Percentiles rank a stretch among this genome's conserved stretches.
Conservation (phyloP, 1,139 yeast genomes). For the Magnusiomyces tetraspermus region DNA sequence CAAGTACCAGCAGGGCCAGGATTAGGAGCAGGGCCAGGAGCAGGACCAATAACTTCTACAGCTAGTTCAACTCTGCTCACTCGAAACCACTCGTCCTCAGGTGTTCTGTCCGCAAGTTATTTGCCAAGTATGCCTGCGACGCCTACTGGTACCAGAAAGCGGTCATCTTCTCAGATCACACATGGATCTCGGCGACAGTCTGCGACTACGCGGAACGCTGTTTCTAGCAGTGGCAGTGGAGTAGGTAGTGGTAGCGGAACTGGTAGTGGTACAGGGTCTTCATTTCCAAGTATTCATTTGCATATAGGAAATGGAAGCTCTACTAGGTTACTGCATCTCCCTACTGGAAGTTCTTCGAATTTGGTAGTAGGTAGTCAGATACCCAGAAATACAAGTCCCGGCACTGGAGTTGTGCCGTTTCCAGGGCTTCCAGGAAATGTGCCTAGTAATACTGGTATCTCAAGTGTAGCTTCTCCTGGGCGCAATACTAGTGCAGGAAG, state of each 20-base stretch:
- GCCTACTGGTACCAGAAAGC: background rate
- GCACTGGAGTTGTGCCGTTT: background rate
- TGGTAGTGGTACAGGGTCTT: too few relatives aligned
- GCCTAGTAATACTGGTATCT: too few relatives aligned
- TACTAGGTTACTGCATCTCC: background rate
- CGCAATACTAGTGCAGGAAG: too few relatives aligned
- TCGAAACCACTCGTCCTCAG: background rate
- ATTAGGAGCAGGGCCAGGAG: too few relatives aligned
- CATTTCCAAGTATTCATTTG: too few relatives aligned
- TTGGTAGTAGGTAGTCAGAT: background rate
- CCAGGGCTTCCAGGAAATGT: too few relatives aligned
- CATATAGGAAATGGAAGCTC: background rate
- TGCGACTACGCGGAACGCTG: background rate
- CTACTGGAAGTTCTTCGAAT: background rate
- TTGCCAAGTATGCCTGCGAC: background rate
- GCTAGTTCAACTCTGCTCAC: background rate
- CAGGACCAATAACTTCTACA: too few relatives aligned
- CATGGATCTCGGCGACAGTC: slow-evolving; percentile 5
- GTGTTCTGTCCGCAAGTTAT: background rate
- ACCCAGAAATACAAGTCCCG: background rate
- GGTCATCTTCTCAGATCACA: slow-evolving; percentile 1
- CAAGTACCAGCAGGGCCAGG: too few relatives aligned
- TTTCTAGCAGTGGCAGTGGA: too few relatives aligned
- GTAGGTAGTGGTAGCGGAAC: too few relatives aligned
- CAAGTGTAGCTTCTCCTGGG: too few relatives aligned